Evolutionary conservation across 805 yeast genomes (phyloP), one percentile per base, ranked within the genome.

Genomic region (Torulaspora maleeae): DNA sequence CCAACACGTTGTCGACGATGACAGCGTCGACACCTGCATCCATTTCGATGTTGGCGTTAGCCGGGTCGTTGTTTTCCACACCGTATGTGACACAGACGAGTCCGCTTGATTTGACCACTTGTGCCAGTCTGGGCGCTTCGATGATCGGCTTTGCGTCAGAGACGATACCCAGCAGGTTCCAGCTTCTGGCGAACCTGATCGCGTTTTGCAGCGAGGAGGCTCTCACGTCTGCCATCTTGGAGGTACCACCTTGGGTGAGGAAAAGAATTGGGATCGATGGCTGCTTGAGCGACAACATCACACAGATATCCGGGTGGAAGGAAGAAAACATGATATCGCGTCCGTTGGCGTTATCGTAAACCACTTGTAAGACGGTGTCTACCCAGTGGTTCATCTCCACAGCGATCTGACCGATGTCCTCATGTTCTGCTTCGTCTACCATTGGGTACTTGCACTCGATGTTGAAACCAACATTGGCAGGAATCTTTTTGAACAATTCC

Each of bases 1-100:
- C 96, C 58, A 90, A 72, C 1, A 91, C 98, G 44, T 87, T 82
- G 66, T 91, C 98, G 3, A 87, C 97, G 67, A 91, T 91, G n/a
- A 91, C 97, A 0, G 99, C 99, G 72, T 91, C 98, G 10, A 91
- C 96, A 7, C 98, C 98, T 3, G 95, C 90, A 51, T 79, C 80
- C 83, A 91, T 83, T 66, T 91, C 96, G 46, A 85, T 70, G 54
- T 80, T 81, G 24, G 95, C 89, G 50, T 81, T 80, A 46, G 79
- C 88, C 0, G 97, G 96, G 28, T 79, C 80, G 58, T 91, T 91
- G 64, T 91, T 91, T 61, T 77, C 74, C 1, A 77, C 75, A 24
- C 98, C 98, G 57, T 91, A 91, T 0, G 96, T 86, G 45, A 91
- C 91, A 66, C 96, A 90, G 10, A 90, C 96, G 51, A 91, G 74